These are phyloP conservation scores for Fagopyrum tataricum DNA, from an alignment of 148 eudicot genomes.

Conservation along the genomic window DNA sequence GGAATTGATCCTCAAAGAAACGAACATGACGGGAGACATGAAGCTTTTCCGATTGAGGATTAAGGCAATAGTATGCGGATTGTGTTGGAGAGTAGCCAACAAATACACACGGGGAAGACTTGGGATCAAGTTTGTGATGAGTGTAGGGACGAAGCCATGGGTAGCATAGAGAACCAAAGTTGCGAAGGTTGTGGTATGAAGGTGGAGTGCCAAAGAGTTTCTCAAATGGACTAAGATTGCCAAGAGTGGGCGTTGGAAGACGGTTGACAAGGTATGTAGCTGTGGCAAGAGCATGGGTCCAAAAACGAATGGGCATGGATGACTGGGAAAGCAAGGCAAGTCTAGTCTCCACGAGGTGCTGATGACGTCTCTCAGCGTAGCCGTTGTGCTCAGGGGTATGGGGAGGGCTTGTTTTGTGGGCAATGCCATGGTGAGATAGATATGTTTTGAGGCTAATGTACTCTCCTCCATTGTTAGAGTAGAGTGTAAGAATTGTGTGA, in stretches of 20 bases:
- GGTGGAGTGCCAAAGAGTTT: neutral
- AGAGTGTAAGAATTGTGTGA: too few relatives aligned
- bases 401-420: too few relatives aligned
- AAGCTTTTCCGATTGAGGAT: neutral
- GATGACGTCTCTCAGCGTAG: neutral
- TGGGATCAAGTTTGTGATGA: neutral
- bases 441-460: too few relatives aligned
- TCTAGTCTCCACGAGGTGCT: neutral
- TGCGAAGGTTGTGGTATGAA: neutral
- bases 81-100: neutral
- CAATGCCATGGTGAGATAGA: too few relatives aligned
- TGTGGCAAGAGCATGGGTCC: neutral
- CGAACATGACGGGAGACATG: neutral
- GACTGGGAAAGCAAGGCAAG: neutral
- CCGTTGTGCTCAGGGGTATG: too few relatives aligned
- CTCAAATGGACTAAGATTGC: neutral
- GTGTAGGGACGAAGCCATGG: neutral
- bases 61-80: too few relatives aligned
- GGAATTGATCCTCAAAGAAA: too few relatives aligned
- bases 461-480: too few relatives aligned
- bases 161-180: neutral
- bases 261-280: neutral
- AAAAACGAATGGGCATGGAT: neutral
- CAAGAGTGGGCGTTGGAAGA: neutral
- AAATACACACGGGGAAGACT: neutral